These are phyloP conservation scores for Gaeumannomyces tritici DNA, from an alignment of 2,329 filamentous ascomycete genomes.

Conservation along the genomic window DNA sequence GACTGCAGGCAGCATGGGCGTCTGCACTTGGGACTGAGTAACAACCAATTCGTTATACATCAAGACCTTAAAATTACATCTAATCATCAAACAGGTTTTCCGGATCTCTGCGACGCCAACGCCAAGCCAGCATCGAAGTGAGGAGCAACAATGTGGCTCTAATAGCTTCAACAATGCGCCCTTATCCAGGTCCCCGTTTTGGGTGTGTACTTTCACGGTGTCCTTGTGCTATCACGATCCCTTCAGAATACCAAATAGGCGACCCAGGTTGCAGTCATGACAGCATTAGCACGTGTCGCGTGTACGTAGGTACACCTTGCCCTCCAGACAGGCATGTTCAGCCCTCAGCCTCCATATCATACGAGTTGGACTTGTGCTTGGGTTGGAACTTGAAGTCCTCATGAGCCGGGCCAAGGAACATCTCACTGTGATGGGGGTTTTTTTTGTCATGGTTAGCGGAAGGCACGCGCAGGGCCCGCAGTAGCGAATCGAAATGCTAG, in stretches of 20 bases:
- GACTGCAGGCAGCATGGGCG: neutral
- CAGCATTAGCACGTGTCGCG: too few relatives aligned
- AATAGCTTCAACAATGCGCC: too few relatives aligned
- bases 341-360: slow-evolving; percentile 53
- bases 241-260: too few relatives aligned
- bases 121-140: too few relatives aligned
- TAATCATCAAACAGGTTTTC: neutral
- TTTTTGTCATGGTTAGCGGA: neutral
- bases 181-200: too few relatives aligned
- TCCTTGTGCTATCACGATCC: too few relatives aligned
- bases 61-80: neutral
- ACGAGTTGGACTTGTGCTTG: slow-evolving; percentile 93
- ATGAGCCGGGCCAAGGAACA: slow-evolving; percentile 90
- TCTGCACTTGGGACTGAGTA: neutral
- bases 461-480: slow-evolving; percentile 6
- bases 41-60: neutral
- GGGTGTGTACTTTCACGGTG: too few relatives aligned
- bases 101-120: too few relatives aligned
- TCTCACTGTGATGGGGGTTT: slow-evolving; percentile 59
- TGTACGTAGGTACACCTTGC: too few relatives aligned
- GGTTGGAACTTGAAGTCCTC: slow-evolving; percentile 89
- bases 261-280: too few relatives aligned
- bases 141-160: too few relatives aligned
- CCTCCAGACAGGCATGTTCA: neutral
- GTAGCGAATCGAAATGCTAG: neutral